Evolutionary conservation across 2,329 filamentous ascomycete genomes (phyloP).

Genomic region (Fusarium zealandicum): DNA sequence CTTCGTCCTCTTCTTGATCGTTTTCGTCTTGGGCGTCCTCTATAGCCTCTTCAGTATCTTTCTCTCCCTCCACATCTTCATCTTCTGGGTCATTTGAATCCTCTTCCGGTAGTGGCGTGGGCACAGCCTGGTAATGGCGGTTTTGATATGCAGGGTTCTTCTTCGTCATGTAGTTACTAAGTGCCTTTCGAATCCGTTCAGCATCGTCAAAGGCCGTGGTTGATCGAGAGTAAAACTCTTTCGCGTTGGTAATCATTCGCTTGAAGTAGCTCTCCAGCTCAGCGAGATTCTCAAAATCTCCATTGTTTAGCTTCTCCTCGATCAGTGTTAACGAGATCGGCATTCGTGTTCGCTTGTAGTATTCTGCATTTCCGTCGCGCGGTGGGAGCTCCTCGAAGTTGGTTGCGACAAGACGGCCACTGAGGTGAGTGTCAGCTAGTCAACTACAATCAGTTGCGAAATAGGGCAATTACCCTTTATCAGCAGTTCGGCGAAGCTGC

Average conservation of each 20-base stretch:
- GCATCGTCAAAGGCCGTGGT: constrained; percentile 82
- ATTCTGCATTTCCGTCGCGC: constrained; percentile 70
- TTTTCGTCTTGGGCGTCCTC: constrained; percentile 45
- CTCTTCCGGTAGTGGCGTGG: constrained; percentile 71
- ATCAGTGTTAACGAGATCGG: constrained; percentile 81
- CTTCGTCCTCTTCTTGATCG: constrained; percentile 43
- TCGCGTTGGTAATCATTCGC: constrained; percentile 86
- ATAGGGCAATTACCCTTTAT: constrained; percentile 72
- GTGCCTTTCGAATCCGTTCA: constrained; percentile 83
- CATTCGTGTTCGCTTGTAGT: constrained; percentile 78
- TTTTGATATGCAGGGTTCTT: constrained; percentile 82
- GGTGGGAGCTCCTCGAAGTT: constrained; percentile 78
- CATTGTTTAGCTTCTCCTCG: constrained; percentile 74
- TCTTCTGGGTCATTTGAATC: constrained; percentile 44
- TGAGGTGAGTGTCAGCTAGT: constrained; percentile 45
- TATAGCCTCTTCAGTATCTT: constrained; percentile 45
- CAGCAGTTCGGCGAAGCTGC: constrained; percentile 76
- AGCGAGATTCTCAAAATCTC: constrained; percentile 74
- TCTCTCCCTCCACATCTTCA: constrained; percentile 41
- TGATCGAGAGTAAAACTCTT: constrained; percentile 79
- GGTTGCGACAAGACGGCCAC: constrained; percentile 76
- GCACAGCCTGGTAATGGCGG: constrained; percentile 71
- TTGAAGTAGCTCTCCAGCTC: constrained; percentile 85
- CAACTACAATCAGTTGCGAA: background rate
- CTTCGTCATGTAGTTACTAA: constrained; percentile 88